These are phyloP conservation scores for Phytophthora citrophthora DNA, from an alignment of 352 stramenopile species.

Conservation along the genomic window DNA sequence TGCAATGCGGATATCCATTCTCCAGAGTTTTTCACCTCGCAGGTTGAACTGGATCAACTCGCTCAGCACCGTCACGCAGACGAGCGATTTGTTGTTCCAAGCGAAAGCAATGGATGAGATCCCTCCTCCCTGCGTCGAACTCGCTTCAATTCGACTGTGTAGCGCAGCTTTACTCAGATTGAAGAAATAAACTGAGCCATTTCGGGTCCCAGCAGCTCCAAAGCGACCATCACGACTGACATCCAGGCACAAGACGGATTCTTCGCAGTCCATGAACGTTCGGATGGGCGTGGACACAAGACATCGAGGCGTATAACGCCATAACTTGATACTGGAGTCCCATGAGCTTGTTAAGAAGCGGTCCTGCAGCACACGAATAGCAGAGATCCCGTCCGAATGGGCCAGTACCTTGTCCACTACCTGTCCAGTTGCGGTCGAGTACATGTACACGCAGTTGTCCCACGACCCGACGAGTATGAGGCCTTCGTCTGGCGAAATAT, in stretches of 20 bases:
- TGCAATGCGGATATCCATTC: slow-evolving; percentile 52
- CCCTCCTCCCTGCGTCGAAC: slow-evolving; percentile 37
- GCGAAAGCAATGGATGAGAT: slow-evolving; percentile 66
- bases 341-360: slow-evolving; percentile 79
- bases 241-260: slow-evolving; percentile 71
- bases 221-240: slow-evolving; percentile 61
- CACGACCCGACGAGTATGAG: slow-evolving; percentile 70
- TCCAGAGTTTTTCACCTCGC: slow-evolving; percentile 51
- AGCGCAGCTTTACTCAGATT: slow-evolving; percentile 37
- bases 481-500: slow-evolving; percentile 70
- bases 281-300: slow-evolving; percentile 57
- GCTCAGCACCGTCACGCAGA: slow-evolving; percentile 77
- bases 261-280: slow-evolving; percentile 69
- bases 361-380: slow-evolving; percentile 61
- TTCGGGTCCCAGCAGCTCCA: slow-evolving; percentile 58
- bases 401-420: slow-evolving; percentile 70
- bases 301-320: slow-evolving; percentile 64
- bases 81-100: slow-evolving; percentile 52
- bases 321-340: slow-evolving; percentile 81
- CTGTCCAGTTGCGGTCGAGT: slow-evolving; percentile 56
- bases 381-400: slow-evolving; percentile 75
- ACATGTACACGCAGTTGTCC: slow-evolving; percentile 83
- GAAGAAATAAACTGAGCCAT: slow-evolving; percentile 66
- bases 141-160: slow-evolving; percentile 43
- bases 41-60: slow-evolving; percentile 70